Conservation (phyloP, 768 basidiomycete species). For the Tricholomella constricta region DNA sequence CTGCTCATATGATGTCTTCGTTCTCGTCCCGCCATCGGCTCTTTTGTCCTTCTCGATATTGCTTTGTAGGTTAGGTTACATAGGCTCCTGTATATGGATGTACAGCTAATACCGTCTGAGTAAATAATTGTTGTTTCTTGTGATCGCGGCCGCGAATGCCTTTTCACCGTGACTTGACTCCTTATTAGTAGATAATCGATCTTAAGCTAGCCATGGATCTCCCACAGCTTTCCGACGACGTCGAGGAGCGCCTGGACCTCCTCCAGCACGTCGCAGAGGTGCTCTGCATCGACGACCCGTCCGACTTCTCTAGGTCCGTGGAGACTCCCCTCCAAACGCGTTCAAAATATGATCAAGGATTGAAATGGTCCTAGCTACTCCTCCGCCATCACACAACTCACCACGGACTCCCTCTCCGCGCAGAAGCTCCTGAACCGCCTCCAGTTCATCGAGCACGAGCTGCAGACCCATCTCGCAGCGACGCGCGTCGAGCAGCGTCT, state of each 20-base stretch:
- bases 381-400: constrained; percentile 36
- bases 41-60: not conserved
- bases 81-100: not conserved
- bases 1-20: no score
- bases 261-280: not conserved
- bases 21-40: no score
- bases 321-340: no score
- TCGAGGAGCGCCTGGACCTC: constrained; percentile 3
- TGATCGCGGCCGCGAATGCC: not conserved
- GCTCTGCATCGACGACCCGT: constrained; percentile 5
- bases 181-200: not conserved
- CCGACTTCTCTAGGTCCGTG: constrained; percentile 8
- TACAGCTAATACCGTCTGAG: constrained; percentile 2
- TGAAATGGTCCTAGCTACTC: constrained; percentile 46
- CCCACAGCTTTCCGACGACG: not conserved
- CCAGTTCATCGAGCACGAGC: constrained; percentile 36
- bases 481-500: constrained; percentile 37
- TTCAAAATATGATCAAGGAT: no score
- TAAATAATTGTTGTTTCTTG: not conserved
- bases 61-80: constrained; percentile 4
- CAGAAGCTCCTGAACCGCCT: constrained; percentile 36
- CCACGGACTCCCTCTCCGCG: constrained; percentile 29
- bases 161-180: not conserved
- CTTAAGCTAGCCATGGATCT: not conserved
- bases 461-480: constrained; percentile 34